A percentile compares a stretch with the other conserved stretches of the same genome.
Conservation (phyloP, 2,329 filamentous ascomycete genomes). For the Coniosporium tulheliwenetii region DNA sequence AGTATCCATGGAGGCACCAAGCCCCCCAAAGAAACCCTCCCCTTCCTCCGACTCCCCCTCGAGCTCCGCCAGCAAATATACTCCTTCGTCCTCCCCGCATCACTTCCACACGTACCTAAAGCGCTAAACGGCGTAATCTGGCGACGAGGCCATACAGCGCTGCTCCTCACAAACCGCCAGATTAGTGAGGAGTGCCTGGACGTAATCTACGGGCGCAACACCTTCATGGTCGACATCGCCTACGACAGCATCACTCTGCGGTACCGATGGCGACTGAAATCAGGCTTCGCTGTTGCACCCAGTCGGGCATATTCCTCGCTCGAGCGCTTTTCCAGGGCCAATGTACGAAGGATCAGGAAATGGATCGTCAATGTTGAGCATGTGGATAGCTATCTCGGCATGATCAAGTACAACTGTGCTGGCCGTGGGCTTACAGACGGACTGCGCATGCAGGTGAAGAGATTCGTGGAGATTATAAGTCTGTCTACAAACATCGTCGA, state of each 20-base stretch:
- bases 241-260: constrained; percentile 28
- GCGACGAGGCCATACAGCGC: constrained; percentile 22
- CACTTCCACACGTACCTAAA: constrained; percentile 4
- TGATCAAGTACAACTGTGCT: constrained; percentile 35
- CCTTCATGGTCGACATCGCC: constrained; percentile 28
- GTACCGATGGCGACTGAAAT: constrained; percentile 25
- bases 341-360: constrained; percentile 24
- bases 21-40: constrained; percentile 5
- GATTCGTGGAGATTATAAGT: constrained; percentile 22
- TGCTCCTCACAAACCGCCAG: constrained; percentile 24
- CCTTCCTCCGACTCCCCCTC: constrained; percentile 21
- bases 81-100: constrained; percentile 17
- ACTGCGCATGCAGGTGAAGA: constrained; percentile 22
- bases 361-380: constrained; percentile 29
- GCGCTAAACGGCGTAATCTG: constrained; percentile 21
- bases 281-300: constrained; percentile 19
- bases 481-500: constrained; percentile 5
- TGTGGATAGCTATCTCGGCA: constrained; percentile 32
- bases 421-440: constrained; percentile 27
- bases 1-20: background rate
- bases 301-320: constrained; percentile 24
- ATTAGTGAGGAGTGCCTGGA: constrained; percentile 28
- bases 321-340: constrained; percentile 23
- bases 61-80: constrained; percentile 29
- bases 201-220: constrained; percentile 29